phyloP scores from a whole-genome alignment of 495 filamentous ascomycete species.

The Lasiosphaeriaceae sp. region DNA sequence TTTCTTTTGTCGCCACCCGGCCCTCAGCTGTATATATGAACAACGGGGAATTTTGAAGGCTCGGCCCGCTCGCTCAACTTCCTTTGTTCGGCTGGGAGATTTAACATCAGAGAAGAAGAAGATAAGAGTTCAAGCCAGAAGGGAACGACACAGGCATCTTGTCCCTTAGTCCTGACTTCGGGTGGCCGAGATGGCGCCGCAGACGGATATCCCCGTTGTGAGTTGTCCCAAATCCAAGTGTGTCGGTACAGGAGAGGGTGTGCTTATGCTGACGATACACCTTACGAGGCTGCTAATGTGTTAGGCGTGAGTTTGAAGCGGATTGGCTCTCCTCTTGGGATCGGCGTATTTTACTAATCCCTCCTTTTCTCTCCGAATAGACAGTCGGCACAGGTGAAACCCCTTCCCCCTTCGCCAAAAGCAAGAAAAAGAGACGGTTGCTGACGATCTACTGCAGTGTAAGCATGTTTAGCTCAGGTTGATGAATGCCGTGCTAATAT shows the following conservation, averaged over 20 bases:
- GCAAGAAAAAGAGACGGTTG: not conserved
- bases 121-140: too few relatives aligned
- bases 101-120: not conserved
- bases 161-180: not conserved
- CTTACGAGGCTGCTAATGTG: constrained; percentile 43
- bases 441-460: constrained; percentile 2
- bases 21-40: too few relatives aligned
- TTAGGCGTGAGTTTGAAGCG: constrained; percentile 39
- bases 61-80: not conserved
- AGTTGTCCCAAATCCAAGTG: not conserved
- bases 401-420: not conserved
- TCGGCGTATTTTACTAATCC: not conserved
- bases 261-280: not conserved
- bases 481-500: not conserved
- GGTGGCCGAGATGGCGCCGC: constrained; percentile 35
- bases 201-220: constrained; percentile 40
- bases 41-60: too few relatives aligned
- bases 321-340: not conserved
- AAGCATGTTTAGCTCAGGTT: not conserved
- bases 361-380: constrained; percentile 14
- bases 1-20: too few relatives aligned
- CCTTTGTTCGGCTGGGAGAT: not conserved
- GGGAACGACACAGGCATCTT: too few relatives aligned
- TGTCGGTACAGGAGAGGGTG: not conserved
- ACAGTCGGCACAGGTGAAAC: constrained; percentile 42